Conservation (phyloP, 768 basidiomycete species). For the Galerina marginata region DNA sequence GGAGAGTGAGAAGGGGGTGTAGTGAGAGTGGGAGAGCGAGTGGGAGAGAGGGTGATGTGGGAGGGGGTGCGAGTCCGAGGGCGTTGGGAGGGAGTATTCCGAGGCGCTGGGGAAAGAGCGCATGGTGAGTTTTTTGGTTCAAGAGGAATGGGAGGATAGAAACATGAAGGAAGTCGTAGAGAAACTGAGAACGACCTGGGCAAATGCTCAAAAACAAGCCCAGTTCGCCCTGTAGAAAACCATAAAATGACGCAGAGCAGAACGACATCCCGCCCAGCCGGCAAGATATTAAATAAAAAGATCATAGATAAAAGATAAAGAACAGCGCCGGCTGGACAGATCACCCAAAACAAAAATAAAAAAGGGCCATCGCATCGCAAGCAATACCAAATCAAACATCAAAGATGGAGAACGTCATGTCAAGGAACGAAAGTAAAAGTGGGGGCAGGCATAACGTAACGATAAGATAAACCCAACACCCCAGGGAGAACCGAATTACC, state of each 20-base stretch:
- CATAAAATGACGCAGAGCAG: too few species aligned
- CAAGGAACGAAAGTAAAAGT: too few species aligned
- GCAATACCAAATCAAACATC: neutral
- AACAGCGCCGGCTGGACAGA: neutral
- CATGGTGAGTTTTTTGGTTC: neutral
- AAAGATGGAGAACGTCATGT: too few species aligned
- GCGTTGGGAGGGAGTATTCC: slow-evolving; percentile 52
- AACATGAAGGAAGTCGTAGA: neutral
- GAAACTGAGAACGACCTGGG: neutral
- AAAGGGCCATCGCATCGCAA: too few species aligned
- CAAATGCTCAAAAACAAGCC: too few species aligned
- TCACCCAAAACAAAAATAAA: too few species aligned
- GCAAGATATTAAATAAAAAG: neutral
- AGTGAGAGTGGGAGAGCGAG: slow-evolving; percentile 31
- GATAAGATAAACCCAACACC: too few species aligned
- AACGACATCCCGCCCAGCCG: too few species aligned
- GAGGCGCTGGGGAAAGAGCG: slow-evolving; percentile 25
- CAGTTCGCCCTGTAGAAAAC: too few species aligned
- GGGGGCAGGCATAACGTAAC: too few species aligned
- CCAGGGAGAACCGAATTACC: too few species aligned
- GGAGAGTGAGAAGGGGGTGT: slow-evolving; percentile 35
- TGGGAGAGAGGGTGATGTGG: slow-evolving; percentile 21
- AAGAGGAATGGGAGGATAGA: neutral
- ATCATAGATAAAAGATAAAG: neutral
- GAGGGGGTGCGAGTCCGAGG: slow-evolving; percentile 36